Evolutionary conservation across 2,329 filamentous ascomycete genomes (phyloP).

Genomic region (Cadophora sp.): DNA sequence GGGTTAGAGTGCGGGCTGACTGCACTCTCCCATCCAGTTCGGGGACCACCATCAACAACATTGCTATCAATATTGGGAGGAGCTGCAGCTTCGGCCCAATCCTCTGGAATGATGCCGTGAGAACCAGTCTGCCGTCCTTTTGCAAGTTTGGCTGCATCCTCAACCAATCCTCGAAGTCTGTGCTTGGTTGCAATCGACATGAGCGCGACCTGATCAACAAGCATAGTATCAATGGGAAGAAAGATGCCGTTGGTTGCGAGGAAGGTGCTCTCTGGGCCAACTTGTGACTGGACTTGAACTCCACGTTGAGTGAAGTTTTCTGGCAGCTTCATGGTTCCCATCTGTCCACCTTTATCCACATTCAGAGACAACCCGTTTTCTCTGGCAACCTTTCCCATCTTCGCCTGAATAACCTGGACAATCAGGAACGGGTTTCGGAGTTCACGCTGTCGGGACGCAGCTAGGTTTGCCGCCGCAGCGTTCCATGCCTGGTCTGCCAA

Average conservation of each 20-base stretch:
- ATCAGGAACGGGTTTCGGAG: slow-evolving; percentile 61
- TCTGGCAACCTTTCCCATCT: slow-evolving; percentile 62
- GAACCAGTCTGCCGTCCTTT: slow-evolving; percentile 77
- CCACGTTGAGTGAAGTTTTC: slow-evolving; percentile 37
- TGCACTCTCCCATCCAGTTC: slow-evolving; percentile 54
- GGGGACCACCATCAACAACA: slow-evolving; percentile 38
- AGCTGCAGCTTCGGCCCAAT: slow-evolving; percentile 76
- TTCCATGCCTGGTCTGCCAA: slow-evolving; percentile 70
- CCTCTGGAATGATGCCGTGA: slow-evolving; percentile 78
- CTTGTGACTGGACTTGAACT: slow-evolving; percentile 60
- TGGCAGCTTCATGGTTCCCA: slow-evolving; percentile 48
- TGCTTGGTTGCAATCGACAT: slow-evolving; percentile 85
- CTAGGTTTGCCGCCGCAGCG: slow-evolving; percentile 61
- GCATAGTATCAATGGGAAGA: slow-evolving; percentile 75
- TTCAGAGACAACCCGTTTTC: slow-evolving; percentile 65
- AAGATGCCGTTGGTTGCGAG: slow-evolving; percentile 71
- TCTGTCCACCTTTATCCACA: slow-evolving; percentile 60
- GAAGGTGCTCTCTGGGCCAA: slow-evolving; percentile 68
- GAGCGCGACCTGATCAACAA: slow-evolving; percentile 84
- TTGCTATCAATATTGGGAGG: slow-evolving; percentile 49
- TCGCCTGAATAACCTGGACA: slow-evolving; percentile 44
- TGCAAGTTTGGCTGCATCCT: slow-evolving; percentile 76
- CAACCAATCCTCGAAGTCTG: slow-evolving; percentile 75
- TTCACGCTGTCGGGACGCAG: slow-evolving; percentile 64
- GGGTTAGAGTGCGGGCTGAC: slow-evolving; percentile 61